These are phyloP conservation scores for Tylopilus balloui DNA, from an alignment of 768 basidiomycete genomes.

Conservation along the genomic window DNA sequence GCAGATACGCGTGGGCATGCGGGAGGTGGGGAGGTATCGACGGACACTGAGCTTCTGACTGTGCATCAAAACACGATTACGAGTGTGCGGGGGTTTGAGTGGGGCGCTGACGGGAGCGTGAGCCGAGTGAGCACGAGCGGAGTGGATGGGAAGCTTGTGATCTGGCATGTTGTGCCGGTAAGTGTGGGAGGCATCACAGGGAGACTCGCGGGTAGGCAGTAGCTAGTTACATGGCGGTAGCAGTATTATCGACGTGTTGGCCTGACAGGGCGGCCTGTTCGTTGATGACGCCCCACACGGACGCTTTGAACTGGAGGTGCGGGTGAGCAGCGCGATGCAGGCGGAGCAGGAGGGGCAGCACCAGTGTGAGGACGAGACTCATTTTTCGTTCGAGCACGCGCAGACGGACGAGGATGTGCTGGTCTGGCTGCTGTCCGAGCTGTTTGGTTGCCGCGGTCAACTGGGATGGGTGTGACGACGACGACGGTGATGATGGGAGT, in stretches of 20 bases:
- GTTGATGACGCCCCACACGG: constrained; percentile 92
- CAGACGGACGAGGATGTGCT: constrained; percentile 67
- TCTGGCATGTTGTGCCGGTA: constrained; percentile 78
- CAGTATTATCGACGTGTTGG: constrained; percentile 16
- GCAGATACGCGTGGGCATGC: constrained; percentile 72
- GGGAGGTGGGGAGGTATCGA: constrained; percentile 30
- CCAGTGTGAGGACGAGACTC: constrained; percentile 90
- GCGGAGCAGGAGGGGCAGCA: constrained; percentile 26
- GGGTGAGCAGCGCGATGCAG: constrained; percentile 3
- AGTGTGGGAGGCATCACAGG: constrained; percentile 40
- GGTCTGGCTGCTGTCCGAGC: constrained; percentile 73
- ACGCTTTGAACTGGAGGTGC: constrained; percentile 78
- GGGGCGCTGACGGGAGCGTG: constrained; percentile 49
- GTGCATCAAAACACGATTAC: constrained; percentile 99
- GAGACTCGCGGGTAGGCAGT: constrained; percentile 46
- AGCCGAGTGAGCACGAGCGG: constrained; percentile 84
- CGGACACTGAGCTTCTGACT: constrained; percentile 77
- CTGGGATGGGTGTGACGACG: constrained; percentile 33
- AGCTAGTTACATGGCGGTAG: constrained; percentile 13
- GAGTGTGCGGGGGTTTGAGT: constrained; percentile 73
- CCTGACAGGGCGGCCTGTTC: constrained; percentile 49
- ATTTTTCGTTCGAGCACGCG: constrained; percentile 88
- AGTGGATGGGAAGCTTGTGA: constrained; percentile 87
- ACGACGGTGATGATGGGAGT: not conserved
- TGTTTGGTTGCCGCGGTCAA: constrained; percentile 61